A percentile compares a stretch with the other conserved stretches of the same genome.
phyloP scores from a whole-genome alignment of 768 basidiomycete species.

The Chiua virens region DNA sequence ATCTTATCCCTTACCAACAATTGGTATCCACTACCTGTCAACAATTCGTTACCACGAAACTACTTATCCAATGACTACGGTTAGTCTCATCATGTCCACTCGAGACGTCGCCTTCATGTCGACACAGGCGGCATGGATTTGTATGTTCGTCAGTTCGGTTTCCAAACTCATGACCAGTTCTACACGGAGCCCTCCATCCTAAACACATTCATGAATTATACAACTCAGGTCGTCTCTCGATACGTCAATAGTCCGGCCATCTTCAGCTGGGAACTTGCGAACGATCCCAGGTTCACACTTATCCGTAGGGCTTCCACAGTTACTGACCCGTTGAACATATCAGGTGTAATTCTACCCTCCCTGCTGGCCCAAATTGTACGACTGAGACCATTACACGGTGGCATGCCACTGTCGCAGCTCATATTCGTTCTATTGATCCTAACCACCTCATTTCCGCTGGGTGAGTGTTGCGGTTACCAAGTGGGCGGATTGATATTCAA shows the following conservation, averaged over 20 bases:
- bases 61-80: slow-evolving; percentile 65
- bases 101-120: slow-evolving; percentile 1
- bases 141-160: slow-evolving; percentile 53
- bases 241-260: slow-evolving; percentile 54
- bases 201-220: slow-evolving; percentile 56
- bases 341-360: slow-evolving; percentile 59
- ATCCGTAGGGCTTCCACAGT: neutral
- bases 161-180: slow-evolving; percentile 53
- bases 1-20: slow-evolving; percentile 61
- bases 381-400: slow-evolving; percentile 56
- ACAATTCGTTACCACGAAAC: slow-evolving; percentile 48
- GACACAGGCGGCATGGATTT: slow-evolving; percentile 61
- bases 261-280: slow-evolving; percentile 62
- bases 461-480: slow-evolving; percentile 33
- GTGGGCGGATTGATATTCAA: neutral
- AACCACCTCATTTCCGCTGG: slow-evolving; percentile 68
- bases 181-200: slow-evolving; percentile 52
- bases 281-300: slow-evolving; percentile 54
- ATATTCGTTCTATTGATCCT: slow-evolving; percentile 49
- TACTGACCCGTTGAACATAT: slow-evolving; percentile 1
- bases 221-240: slow-evolving; percentile 52
- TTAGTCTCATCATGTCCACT: slow-evolving; percentile 15
- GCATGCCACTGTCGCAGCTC: slow-evolving; percentile 47
- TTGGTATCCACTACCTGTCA: slow-evolving; percentile 50
- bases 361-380: slow-evolving; percentile 42